A percentile compares a stretch with the other conserved stretches of the same genome.
phyloP scores from a whole-genome alignment of 1,284 basidiomycete genomes.

The Trametes sp. region DNA sequence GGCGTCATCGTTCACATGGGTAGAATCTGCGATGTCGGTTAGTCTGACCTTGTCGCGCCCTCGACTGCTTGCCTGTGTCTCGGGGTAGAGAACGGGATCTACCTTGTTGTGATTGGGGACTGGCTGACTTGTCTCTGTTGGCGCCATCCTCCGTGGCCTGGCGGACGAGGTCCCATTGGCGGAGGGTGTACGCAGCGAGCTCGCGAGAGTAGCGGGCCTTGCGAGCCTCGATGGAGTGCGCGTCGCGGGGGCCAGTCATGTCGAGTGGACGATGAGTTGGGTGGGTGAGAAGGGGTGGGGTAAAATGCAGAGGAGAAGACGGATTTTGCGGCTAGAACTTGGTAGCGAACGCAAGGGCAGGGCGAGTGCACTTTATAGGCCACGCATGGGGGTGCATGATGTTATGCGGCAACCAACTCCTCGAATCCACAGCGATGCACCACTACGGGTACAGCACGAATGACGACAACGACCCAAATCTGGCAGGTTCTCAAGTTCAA shows the following conservation, averaged over 20 bases:
- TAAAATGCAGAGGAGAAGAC: not conserved
- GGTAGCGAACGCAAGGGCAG: not conserved
- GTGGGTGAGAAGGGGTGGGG: not conserved
- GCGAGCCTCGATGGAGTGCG: slow-evolving; percentile 49
- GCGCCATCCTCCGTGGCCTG: slow-evolving; percentile 35
- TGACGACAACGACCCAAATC: slow-evolving; percentile 35
- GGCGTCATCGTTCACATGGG: slow-evolving; percentile 15
- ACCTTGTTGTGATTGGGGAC: slow-evolving; percentile 14
- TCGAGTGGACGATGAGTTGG: slow-evolving; percentile 8
- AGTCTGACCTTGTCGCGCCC: slow-evolving; percentile 34
- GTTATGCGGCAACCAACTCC: slow-evolving; percentile 30
- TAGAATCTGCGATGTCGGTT: not conserved
- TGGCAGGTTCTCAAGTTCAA: slow-evolving; percentile 33
- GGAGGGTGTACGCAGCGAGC: slow-evolving; percentile 64
- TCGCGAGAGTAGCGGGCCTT: slow-evolving; percentile 62
- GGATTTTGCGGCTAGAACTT: slow-evolving; percentile 1
- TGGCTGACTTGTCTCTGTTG: slow-evolving; percentile 19
- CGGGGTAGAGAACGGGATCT: slow-evolving; percentile 15
- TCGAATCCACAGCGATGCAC: slow-evolving; percentile 33
- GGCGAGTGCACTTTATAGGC: slow-evolving; percentile 14
- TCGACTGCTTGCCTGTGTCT: slow-evolving; percentile 21
- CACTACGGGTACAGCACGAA: slow-evolving; percentile 26
- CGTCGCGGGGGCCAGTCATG: slow-evolving; percentile 35
- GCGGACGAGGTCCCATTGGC: slow-evolving; percentile 57
- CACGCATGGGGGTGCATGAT: slow-evolving; percentile 25